phyloP scores from a whole-genome alignment of 208 protist species.

The Novymonas esmeraldas region DNA sequence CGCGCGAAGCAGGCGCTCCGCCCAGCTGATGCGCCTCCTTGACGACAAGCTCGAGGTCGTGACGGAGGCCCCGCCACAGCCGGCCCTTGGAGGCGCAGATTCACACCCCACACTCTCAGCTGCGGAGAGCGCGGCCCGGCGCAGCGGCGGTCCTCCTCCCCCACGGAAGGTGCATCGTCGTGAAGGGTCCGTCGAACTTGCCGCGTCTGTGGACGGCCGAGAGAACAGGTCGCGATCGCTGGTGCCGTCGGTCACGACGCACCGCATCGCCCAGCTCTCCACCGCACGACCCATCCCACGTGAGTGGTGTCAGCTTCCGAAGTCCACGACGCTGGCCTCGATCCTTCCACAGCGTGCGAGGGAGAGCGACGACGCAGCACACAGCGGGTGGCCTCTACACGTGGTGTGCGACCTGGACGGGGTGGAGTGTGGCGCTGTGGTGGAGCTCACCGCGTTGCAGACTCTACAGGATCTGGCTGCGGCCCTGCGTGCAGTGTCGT shows the following conservation, averaged over 20 bases:
- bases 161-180: neutral
- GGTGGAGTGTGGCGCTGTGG: neutral
- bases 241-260: conserved; percentile 1
- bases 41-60: conserved; percentile 9
- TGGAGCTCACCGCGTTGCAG: conserved; percentile 9
- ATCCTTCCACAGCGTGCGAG: conserved; percentile 1
- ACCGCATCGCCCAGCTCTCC: conserved; percentile 4
- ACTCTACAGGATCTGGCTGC: conserved; percentile 21
- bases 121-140: too few species aligned
- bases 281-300: conserved; percentile 4
- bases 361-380: neutral
- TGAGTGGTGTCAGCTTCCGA: conserved; percentile 22
- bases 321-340: conserved; percentile 13
- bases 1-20: conserved; percentile 6
- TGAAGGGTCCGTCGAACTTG: neutral
- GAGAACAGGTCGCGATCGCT: neutral
- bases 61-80: neutral
- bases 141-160: too few species aligned
- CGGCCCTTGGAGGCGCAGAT: too few species aligned
- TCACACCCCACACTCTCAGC: too few species aligned
- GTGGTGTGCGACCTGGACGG: neutral
- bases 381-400: conserved; percentile 22
- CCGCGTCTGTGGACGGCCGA: too few species aligned
- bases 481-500: conserved; percentile 11
- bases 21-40: conserved; percentile 25